phyloP scores from a whole-genome alignment of 495 filamentous ascomycete genomes.

The Hypoxylon intermedium region DNA sequence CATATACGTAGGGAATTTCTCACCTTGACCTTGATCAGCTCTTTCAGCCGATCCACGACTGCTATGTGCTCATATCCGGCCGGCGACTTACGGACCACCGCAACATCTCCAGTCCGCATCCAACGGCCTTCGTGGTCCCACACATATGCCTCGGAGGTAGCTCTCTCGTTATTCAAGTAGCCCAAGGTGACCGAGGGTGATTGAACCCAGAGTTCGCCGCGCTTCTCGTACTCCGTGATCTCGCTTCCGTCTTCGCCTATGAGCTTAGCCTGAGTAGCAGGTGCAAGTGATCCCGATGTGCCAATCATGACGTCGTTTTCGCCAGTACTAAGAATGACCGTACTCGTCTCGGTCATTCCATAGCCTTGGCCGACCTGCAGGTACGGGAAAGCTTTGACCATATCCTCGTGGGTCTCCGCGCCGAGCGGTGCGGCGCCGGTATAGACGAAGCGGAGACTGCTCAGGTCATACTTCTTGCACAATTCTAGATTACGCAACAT shows the following conservation, averaged over 20 bases:
- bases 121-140: constrained; percentile 73
- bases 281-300: constrained; percentile 74
- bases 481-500: constrained; percentile 71
- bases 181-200: constrained; percentile 80
- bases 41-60: constrained; percentile 90
- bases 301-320: constrained; percentile 74
- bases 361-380: constrained; percentile 81
- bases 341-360: constrained; percentile 83
- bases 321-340: constrained; percentile 72
- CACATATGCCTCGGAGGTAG: constrained; percentile 80
- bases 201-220: constrained; percentile 80
- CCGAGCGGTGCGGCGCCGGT: constrained; percentile 87
- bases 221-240: constrained; percentile 75
- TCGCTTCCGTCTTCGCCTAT: constrained; percentile 77
- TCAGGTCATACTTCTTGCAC: constrained; percentile 76
- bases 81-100: constrained; percentile 67
- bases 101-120: constrained; percentile 89
- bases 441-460: constrained; percentile 69
- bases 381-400: constrained; percentile 68
- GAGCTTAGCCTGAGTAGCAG: constrained; percentile 71
- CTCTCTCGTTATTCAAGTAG: constrained; percentile 85
- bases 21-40: constrained; percentile 94
- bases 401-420: constrained; percentile 73
- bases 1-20: constrained; percentile 25
- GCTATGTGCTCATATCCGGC: constrained; percentile 77